Base-by-base conservation (phyloP, 805 yeast species). In the Wickerhamiella galacta region DNA sequence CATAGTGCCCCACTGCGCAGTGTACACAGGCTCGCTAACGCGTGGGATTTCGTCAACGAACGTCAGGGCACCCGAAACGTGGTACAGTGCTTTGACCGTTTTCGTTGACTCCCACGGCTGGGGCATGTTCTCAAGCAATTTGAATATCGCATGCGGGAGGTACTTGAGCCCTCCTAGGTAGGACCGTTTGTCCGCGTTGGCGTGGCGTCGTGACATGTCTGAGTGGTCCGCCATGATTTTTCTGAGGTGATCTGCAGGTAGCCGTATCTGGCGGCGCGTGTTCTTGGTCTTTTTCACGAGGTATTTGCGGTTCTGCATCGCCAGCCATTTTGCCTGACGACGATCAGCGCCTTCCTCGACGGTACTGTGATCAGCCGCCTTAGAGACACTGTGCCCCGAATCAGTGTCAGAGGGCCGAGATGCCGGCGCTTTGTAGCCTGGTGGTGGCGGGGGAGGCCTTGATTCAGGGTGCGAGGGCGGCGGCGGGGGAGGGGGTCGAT, bases 81-180 rank as follows among this genome's bases (percentile, higher is more conserved):
- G 99, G 51, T 90, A 90, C 26, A 87, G 54, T 5, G 87, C 96
- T 37, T 68, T 72, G 16, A 90, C 96, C 28, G 79, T 92, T 39
- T 79, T 79, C 2, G 67, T 59, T 33, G 71, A 68, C 52, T 90
- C 96, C 99, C 99, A 90, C 1, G 99, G 99, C 51, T 83, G 93
- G 0, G 99, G 99, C 87, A 90, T 87, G 48, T 82, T 83, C 47
- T 90, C 98, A 25, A 90, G 49, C 25, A 90, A 64, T 53, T 90
- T 90, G 43, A 83, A 54, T 3, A 83, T 68, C 0, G 98, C 95
- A 56, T 87, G 96, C 0, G 99, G 99, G 75, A 92, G 68, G 57
- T 77, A 92, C 55, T 83, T 87, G 36, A 90, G 61, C 1, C 96
- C 85, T 2, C 95, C 95, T 17, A 92, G 56, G 46, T 80, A 83